Evolutionary conservation across 2,329 filamentous ascomycete genomes (phyloP).

Genomic region (Cytospora leucostoma): DNA sequence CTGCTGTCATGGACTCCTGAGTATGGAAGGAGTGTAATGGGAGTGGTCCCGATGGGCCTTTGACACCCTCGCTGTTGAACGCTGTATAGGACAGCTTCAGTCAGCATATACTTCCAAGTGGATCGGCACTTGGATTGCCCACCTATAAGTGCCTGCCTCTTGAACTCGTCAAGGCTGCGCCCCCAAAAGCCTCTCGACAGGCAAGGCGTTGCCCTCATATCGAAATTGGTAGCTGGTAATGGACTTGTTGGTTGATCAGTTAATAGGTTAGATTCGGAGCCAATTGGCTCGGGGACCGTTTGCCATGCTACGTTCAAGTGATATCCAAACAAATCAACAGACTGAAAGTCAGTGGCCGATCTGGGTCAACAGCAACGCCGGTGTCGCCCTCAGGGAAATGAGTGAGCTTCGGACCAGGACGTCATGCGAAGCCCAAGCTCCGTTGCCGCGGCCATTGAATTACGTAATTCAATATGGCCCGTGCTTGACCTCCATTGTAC

Average conservation of each 20-base stretch:
- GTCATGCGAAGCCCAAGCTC: not conserved
- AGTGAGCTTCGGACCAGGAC: not conserved
- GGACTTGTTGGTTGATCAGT: not conserved
- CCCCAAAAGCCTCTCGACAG: slow-evolving; percentile 57
- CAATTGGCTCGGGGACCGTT: slow-evolving; percentile 17
- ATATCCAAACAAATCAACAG: not conserved
- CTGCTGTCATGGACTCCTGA: slow-evolving; percentile 48
- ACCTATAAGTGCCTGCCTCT: slow-evolving; percentile 59
- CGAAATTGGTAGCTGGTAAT: slow-evolving; percentile 24
- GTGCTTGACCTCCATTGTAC: not conserved
- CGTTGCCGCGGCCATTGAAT: not conserved
- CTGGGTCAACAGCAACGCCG: not conserved
- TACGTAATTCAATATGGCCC: not conserved
- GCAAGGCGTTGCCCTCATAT: slow-evolving; percentile 51
- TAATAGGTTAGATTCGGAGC: slow-evolving; percentile 2
- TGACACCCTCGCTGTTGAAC: slow-evolving; percentile 68
- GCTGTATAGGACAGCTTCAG: slow-evolving; percentile 46
- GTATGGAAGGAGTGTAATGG: slow-evolving; percentile 65
- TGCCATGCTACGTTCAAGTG: not conserved
- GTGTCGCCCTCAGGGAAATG: not conserved
- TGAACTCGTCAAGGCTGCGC: slow-evolving; percentile 62
- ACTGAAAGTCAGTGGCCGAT: not conserved
- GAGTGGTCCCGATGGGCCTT: slow-evolving; percentile 63
- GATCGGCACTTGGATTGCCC: slow-evolving; percentile 27
- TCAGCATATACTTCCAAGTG: slow-evolving; percentile 17